Percentiles rank a stretch among this genome's conserved stretches.
phyloP scores from a whole-genome alignment of 2,329 filamentous ascomycete species.

The Pseudogymnoascus sp. region DNA sequence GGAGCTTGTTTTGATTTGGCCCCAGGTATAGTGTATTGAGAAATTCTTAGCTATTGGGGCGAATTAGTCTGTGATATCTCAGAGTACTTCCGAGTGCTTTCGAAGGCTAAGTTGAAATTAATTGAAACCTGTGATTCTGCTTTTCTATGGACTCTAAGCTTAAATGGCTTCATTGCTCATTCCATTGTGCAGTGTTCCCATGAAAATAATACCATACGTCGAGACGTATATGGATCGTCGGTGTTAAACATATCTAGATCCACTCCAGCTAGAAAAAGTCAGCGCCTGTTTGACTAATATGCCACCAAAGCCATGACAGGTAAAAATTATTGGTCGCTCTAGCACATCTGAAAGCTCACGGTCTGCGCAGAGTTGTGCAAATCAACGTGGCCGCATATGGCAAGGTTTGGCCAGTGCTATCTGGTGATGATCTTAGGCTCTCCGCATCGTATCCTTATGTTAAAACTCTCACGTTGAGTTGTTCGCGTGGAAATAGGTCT shows the following conservation, averaged over 20 bases:
- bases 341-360: background rate
- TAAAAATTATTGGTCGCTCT: constrained; percentile 15
- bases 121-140: background rate
- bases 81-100: constrained; percentile 10
- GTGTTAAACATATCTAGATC: background rate
- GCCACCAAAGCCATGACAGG: constrained; percentile 16
- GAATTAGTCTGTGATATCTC: background rate
- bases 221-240: constrained; percentile 8
- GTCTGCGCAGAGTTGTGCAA: too few species aligned
- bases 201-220: too few species aligned
- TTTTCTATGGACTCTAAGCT: background rate
- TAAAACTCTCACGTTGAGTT: too few species aligned
- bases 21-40: constrained; percentile 6
- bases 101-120: constrained; percentile 7
- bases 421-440: too few species aligned
- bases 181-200: constrained; percentile 10
- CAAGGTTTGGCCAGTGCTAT: too few species aligned
- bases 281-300: constrained; percentile 15
- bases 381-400: too few species aligned
- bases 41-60: constrained; percentile 10
- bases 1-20: constrained; percentile 8
- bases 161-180: constrained; percentile 4
- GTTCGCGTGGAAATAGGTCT: constrained; percentile 29
- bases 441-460: too few species aligned
- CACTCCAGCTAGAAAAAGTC: background rate